phyloP scores from a whole-genome alignment of 2,329 filamentous ascomycete genomes.

The Alternaria sp. region DNA sequence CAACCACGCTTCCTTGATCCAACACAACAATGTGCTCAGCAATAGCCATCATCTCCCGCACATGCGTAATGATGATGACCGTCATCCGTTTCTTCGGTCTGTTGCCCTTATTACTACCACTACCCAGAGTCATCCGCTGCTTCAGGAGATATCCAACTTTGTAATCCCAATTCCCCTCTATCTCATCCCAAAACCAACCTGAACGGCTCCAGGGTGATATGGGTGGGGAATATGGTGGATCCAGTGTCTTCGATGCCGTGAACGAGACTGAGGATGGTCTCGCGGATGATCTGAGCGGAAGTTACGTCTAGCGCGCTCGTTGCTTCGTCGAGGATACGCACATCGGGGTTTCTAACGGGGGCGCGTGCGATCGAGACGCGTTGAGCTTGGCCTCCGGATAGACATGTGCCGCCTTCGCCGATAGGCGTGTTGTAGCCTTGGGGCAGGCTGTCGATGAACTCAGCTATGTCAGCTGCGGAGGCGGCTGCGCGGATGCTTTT shows the following conservation, averaged over 20 bases:
- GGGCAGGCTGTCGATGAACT: constrained; percentile 76
- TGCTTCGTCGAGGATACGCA: constrained; percentile 86
- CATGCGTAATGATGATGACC: constrained; percentile 83
- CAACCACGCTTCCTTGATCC: constrained; percentile 70
- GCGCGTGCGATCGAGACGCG: constrained; percentile 82
- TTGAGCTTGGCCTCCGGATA: constrained; percentile 86
- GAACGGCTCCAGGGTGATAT: background rate
- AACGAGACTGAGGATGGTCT: constrained; percentile 66
- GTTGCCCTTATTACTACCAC: constrained; percentile 20
- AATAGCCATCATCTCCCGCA: constrained; percentile 82
- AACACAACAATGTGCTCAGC: constrained; percentile 75
- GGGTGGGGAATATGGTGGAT: background rate
- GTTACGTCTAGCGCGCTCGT: constrained; percentile 80
- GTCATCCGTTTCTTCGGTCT: constrained; percentile 58
- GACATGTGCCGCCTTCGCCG: constrained; percentile 74
- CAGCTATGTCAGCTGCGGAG: constrained; percentile 70
- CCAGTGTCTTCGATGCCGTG: background rate
- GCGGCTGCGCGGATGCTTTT: constrained; percentile 58
- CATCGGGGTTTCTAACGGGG: constrained; percentile 70
- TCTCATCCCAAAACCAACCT: constrained; percentile 21
- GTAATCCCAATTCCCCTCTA: constrained; percentile 14
- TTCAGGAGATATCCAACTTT: constrained; percentile 4
- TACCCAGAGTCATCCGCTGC: background rate
- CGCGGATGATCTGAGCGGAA: constrained; percentile 68
- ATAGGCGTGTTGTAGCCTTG: constrained; percentile 74